A percentile compares a stretch with the other conserved stretches of the same genome.
These are phyloP conservation scores for Aspergillus incahuasiensis DNA, from an alignment of 495 filamentous ascomycete species.

Conservation along the genomic window DNA sequence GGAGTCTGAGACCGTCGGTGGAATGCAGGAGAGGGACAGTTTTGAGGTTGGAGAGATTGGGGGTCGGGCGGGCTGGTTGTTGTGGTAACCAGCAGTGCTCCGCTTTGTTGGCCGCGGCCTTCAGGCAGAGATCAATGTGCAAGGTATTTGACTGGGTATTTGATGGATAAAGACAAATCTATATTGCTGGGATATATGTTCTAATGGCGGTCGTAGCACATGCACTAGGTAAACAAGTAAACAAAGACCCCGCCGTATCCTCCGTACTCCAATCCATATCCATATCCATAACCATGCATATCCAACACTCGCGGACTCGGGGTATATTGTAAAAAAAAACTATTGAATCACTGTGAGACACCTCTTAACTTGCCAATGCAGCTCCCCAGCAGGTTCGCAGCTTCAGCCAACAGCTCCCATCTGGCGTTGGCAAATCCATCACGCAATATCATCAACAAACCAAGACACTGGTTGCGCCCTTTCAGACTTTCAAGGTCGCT, in stretches of 20 bases:
- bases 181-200: not conserved
- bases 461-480: constrained; percentile 77
- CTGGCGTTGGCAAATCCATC: constrained; percentile 76
- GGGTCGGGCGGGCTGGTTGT: constrained; percentile 10
- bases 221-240: not conserved
- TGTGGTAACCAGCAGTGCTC: constrained; percentile 12
- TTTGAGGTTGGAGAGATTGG: constrained; percentile 7
- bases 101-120: not conserved
- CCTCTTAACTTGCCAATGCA: constrained; percentile 61
- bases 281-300: constrained; percentile 4
- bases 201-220: constrained; percentile 1
- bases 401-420: constrained; percentile 91
- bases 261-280: not conserved
- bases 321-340: not conserved
- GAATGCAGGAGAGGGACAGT: constrained; percentile 11
- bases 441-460: constrained; percentile 75
- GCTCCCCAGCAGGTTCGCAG: constrained; percentile 70
- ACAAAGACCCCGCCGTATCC: not conserved
- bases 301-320: not conserved
- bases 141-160: not conserved
- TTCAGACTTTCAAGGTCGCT: constrained; percentile 72
- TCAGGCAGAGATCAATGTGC: not conserved
- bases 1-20: not conserved
- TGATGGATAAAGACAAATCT: not conserved
- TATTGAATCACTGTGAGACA: not conserved